A percentile compares a stretch with the other conserved stretches of the same genome.
phyloP scores from a whole-genome alignment of 805 yeast species.

The Scheffersomyces spartinae region DNA sequence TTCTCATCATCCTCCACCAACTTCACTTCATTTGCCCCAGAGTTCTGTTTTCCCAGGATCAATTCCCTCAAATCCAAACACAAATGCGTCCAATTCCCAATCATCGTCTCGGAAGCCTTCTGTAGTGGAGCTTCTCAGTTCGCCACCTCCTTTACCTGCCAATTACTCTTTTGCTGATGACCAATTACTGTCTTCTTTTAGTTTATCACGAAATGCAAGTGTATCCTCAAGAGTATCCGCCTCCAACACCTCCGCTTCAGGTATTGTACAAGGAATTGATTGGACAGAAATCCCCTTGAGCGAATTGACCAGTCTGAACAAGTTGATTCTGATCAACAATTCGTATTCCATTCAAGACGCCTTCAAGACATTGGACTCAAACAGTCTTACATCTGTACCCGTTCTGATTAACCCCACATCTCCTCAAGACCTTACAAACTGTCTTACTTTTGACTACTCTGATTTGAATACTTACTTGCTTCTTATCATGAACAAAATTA shows the following conservation, averaged over 20 bases:
- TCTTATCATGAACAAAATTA: slow-evolving; percentile 66
- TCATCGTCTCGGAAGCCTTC: slow-evolving; percentile 40
- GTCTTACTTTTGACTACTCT: slow-evolving; percentile 82
- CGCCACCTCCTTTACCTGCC: slow-evolving; percentile 71
- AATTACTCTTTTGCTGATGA: too few species aligned
- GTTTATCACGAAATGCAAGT: slow-evolving; percentile 25
- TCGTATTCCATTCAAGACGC: slow-evolving; percentile 76
- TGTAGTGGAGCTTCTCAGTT: slow-evolving; percentile 61
- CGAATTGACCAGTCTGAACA: slow-evolving; percentile 70
- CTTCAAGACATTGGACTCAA: slow-evolving; percentile 59
- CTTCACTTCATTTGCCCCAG: too few species aligned
- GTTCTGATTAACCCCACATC: slow-evolving; percentile 37
- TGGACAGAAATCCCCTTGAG: slow-evolving; percentile 66
- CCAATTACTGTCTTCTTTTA: slow-evolving; percentile 26
- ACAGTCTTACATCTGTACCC: slow-evolving; percentile 80
- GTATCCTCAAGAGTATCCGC: slow-evolving; percentile 15
- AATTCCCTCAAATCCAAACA: too few species aligned
- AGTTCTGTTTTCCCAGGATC: too few species aligned
- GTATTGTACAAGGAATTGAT: slow-evolving; percentile 19
- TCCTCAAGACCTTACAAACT: slow-evolving; percentile 43
- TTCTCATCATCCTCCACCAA: too few species aligned
- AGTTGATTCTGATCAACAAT: slow-evolving; percentile 59
- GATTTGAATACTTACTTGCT: slow-evolving; percentile 82
- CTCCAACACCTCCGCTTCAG: slow-evolving; percentile 11
- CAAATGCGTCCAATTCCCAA: too few species aligned